Conservation (phyloP, 352 stramenopile genomes). For the Phytophthora cactorum region DNA sequence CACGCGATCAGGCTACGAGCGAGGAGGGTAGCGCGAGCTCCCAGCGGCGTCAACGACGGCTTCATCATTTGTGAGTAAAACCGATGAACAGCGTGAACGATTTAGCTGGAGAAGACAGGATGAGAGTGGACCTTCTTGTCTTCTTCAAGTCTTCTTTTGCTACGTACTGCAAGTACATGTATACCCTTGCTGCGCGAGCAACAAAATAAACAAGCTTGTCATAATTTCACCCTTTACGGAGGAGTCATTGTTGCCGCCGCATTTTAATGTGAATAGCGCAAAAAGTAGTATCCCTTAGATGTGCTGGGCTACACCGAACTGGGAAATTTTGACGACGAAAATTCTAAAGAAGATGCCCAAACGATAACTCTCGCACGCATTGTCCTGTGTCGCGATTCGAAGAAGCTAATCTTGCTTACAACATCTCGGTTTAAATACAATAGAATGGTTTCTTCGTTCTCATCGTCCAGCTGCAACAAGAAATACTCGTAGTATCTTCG, state of each 20-base stretch:
- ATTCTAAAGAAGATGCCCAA: not conserved
- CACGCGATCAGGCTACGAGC: conserved; percentile 6
- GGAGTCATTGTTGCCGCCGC: too few relatives aligned
- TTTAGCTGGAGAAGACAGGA: conserved; percentile 26
- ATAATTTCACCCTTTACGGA: conserved; percentile 5
- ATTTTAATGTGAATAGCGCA: too few relatives aligned
- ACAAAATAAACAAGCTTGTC: conserved; percentile 26
- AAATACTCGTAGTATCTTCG: too few relatives aligned
- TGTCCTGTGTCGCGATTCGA: too few relatives aligned
- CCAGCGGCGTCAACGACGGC: conserved; percentile 2
- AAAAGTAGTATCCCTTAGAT: too few relatives aligned
- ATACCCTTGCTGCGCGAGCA: conserved; percentile 12
- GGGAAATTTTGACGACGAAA: not conserved
- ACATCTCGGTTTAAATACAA: too few relatives aligned
- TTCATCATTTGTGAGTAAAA: conserved; percentile 32
- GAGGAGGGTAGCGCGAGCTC: conserved; percentile 8
- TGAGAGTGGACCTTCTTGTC: conserved; percentile 12
- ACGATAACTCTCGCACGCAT: too few relatives aligned
- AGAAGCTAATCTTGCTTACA: too few relatives aligned
- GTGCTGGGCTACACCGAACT: too few relatives aligned
- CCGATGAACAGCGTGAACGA: conserved; percentile 22
- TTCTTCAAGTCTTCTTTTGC: conserved; percentile 35
- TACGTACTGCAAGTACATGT: conserved; percentile 4
- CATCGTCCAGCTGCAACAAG: too few relatives aligned
- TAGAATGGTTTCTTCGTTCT: too few relatives aligned